Percentiles rank a stretch among this genome's conserved stretches.
phyloP scores from a whole-genome alignment of 495 filamentous ascomycete species.

The Neurospora sp. region DNA sequence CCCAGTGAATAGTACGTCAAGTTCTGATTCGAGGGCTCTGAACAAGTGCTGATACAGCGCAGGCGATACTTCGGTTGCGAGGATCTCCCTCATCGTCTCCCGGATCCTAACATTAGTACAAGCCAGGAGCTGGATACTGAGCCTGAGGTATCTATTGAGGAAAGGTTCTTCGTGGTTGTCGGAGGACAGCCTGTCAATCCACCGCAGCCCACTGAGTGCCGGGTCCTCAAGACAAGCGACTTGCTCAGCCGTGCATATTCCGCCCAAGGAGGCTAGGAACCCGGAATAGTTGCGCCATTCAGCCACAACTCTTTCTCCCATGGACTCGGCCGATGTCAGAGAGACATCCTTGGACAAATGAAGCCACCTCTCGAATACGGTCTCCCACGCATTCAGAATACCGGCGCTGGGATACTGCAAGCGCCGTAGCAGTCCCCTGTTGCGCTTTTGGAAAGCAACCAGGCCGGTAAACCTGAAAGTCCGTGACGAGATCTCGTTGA shows the following conservation, averaged over 20 bases:
- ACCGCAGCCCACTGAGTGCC: slow-evolving; percentile 43
- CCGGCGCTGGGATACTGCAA: slow-evolving; percentile 50
- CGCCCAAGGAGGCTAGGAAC: slow-evolving; percentile 55
- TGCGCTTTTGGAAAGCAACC: slow-evolving; percentile 55
- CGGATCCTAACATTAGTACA: slow-evolving; percentile 51
- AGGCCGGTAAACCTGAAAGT: slow-evolving; percentile 54
- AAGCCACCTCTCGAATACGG: slow-evolving; percentile 50
- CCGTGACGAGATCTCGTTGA: slow-evolving; percentile 49
- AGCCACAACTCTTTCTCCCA: slow-evolving; percentile 43
- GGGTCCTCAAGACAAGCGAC: slow-evolving; percentile 43
- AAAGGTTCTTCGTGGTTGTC: slow-evolving; percentile 48
- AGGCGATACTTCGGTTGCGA: slow-evolving; percentile 49
- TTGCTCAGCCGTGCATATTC: slow-evolving; percentile 52
- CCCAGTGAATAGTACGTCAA: slow-evolving; percentile 46
- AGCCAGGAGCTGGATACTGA: slow-evolving; percentile 51
- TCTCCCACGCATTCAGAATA: slow-evolving; percentile 54
- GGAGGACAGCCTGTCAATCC: slow-evolving; percentile 51
- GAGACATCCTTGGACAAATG: slow-evolving; percentile 49
- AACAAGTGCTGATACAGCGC: slow-evolving; percentile 50
- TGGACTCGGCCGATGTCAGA: slow-evolving; percentile 31
- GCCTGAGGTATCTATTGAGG: slow-evolving; percentile 47
- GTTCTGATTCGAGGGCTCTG: slow-evolving; percentile 48
- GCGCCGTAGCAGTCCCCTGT: slow-evolving; percentile 43
- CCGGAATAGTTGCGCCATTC: slow-evolving; percentile 60
- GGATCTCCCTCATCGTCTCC: slow-evolving; percentile 51